Conservation (phyloP, 2,329 filamentous ascomycete genomes). For the Alternaria consortialis region DNA sequence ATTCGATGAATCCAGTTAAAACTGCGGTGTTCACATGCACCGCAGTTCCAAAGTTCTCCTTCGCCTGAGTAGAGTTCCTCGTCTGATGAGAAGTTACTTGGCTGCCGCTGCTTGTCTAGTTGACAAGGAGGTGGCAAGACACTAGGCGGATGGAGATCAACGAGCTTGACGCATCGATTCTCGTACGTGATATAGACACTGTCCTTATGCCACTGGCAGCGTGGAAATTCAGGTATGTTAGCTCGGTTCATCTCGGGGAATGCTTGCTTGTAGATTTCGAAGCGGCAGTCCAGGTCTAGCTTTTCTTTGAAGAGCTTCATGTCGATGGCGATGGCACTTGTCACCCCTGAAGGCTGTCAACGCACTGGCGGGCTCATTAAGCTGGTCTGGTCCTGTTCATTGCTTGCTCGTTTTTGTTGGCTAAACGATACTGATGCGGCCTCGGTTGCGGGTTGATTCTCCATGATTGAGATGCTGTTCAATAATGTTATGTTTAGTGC, state of each 20-base stretch:
- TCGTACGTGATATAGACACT: background rate
- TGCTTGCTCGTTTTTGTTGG: background rate
- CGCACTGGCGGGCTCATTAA: background rate
- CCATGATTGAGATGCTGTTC: background rate
- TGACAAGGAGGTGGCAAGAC: background rate
- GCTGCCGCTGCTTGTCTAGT: background rate
- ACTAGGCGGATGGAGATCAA: background rate
- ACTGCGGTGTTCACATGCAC: no score
- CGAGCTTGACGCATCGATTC: background rate
- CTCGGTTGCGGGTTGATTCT: background rate
- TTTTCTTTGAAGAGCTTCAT: background rate
- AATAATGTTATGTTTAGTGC: background rate
- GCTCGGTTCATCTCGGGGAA: constrained; percentile 2
- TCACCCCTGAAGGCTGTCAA: background rate
- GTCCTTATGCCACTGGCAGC: background rate
- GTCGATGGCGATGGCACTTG: background rate
- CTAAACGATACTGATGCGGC: background rate
- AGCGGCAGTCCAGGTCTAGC: background rate
- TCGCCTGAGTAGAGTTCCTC: background rate
- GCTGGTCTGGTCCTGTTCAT: background rate
- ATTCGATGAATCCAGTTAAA: no score
- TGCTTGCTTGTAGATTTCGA: background rate
- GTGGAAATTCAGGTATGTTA: background rate
- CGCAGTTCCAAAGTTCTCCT: no score
- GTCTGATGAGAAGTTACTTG: background rate